phyloP scores from a whole-genome alignment of 2,329 filamentous ascomycete genomes.

The Trichoderma guizhouense region DNA sequence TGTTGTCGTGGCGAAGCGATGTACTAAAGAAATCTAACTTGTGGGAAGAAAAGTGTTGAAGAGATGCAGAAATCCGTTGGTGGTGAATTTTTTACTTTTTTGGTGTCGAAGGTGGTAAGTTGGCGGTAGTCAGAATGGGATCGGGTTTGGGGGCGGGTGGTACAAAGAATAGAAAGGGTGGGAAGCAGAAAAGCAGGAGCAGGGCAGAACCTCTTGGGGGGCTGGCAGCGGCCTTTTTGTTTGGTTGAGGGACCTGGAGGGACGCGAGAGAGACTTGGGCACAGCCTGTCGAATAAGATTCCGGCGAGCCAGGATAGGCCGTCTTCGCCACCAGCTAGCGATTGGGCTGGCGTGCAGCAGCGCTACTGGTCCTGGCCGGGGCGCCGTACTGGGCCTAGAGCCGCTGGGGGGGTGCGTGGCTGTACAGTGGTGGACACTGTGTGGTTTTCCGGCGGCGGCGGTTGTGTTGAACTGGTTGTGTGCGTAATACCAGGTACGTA shows the following conservation, averaged over 20 bases:
- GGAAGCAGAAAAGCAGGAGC: slow-evolving; percentile 17
- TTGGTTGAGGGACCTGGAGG: slow-evolving; percentile 10
- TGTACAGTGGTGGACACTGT: background rate
- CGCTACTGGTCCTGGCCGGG: slow-evolving; percentile 20
- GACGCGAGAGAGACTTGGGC: slow-evolving; percentile 26
- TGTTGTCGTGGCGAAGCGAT: background rate
- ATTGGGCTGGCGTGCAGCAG: slow-evolving; percentile 29
- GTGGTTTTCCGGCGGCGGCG: background rate
- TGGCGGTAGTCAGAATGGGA: slow-evolving; percentile 18
- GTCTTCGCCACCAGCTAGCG: slow-evolving; percentile 32
- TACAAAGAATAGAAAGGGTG: slow-evolving; percentile 22
- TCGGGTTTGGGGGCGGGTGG: slow-evolving; percentile 21
- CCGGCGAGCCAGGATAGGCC: slow-evolving; percentile 25
- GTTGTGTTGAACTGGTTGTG: background rate
- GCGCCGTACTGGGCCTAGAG: background rate
- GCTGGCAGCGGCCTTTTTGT: slow-evolving; percentile 30
- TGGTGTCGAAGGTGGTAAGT: slow-evolving; percentile 8
- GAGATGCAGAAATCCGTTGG: background rate
- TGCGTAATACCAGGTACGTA: background rate
- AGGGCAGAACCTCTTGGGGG: slow-evolving; percentile 14
- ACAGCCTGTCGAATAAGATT: slow-evolving; percentile 31
- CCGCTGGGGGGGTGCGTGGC: background rate
- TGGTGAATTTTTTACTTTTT: background rate
- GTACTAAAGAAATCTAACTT: background rate
- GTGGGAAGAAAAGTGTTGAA: background rate